Percentiles rank a stretch among this genome's conserved stretches.
Evolutionary conservation across 441 rosid species (phyloP).

Genomic region (Bruguiera hainesii): DNA sequence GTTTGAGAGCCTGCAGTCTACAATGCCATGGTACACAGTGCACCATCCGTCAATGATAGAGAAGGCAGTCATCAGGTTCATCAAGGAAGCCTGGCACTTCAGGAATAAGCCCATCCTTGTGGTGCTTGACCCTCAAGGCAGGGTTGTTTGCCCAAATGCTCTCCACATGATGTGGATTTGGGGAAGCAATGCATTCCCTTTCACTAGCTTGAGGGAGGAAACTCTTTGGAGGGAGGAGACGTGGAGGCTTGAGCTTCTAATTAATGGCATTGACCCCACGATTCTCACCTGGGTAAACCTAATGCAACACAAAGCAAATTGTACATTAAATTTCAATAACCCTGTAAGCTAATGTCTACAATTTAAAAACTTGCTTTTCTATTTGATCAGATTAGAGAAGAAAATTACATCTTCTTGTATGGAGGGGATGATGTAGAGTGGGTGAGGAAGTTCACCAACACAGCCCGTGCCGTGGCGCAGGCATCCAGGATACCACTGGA

Average conservation of each 20-base stretch:
- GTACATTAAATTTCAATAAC: no score
- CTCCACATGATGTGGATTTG: constrained; percentile 88
- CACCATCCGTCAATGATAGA: constrained; percentile 48
- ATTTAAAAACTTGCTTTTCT: background rate
- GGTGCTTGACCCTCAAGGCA: constrained; percentile 71
- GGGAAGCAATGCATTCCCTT: constrained; percentile 71
- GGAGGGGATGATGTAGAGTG: constrained; percentile 82
- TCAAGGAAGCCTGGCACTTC: constrained; percentile 64
- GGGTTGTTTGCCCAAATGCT: constrained; percentile 58
- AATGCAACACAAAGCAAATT: background rate
- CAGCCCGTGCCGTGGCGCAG: constrained; percentile 38
- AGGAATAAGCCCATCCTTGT: constrained; percentile 67
- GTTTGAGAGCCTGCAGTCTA: constrained; percentile 43
- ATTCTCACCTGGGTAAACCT: constrained; percentile 55
- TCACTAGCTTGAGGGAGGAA: constrained; percentile 55
- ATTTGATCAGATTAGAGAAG: constrained; percentile 49
- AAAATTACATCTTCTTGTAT: constrained; percentile 63
- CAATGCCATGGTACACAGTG: constrained; percentile 75
- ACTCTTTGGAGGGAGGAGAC: constrained; percentile 62
- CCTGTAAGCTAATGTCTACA: no score
- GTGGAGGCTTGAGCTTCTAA: constrained; percentile 66
- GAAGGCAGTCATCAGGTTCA: constrained; percentile 42
- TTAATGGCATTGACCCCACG: constrained; percentile 50
- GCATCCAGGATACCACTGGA: constrained; percentile 52
- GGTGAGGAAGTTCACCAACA: constrained; percentile 51